phyloP scores from a whole-genome alignment of 257 asterid genomes.

The Echites panduratus region DNA sequence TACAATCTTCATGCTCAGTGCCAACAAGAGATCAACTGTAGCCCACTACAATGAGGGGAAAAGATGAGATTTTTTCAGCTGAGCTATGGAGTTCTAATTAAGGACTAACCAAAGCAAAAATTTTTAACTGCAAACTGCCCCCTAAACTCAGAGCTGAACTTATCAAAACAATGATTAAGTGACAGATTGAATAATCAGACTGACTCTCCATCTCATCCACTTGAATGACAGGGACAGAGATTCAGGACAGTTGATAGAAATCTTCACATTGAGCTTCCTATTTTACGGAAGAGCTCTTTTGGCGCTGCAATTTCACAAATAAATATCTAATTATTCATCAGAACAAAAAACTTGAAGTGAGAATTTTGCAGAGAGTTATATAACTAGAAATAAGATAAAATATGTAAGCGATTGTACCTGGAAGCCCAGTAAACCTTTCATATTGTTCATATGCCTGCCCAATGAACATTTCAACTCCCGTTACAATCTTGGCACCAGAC shows the following conservation, averaged over 20 bases:
- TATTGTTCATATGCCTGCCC: conserved; percentile 93
- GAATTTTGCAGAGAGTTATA: background rate
- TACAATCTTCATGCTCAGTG: background rate
- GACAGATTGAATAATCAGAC: background rate
- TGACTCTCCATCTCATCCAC: background rate
- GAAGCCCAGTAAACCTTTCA: conserved; percentile 82
- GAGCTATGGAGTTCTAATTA: background rate
- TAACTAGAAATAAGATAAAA: background rate
- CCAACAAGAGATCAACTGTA: background rate
- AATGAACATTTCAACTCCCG: conserved; percentile 85
- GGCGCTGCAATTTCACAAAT: conserved; percentile 54
- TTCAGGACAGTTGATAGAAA: background rate
- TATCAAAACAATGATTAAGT: background rate
- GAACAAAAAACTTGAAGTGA: conserved; percentile 9
- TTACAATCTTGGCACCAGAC: conserved; percentile 67
- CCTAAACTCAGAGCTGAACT: conserved; percentile 4
- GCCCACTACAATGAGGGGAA: background rate
- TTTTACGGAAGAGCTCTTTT: conserved; percentile 62
- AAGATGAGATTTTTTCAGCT: conserved; percentile 1
- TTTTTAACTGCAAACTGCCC: conserved; percentile 9
- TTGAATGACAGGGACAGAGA: background rate
- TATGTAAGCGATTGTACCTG: conserved; percentile 40
- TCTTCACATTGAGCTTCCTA: conserved; percentile 39
- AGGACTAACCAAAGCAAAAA: background rate
- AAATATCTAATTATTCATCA: background rate